Evolutionary conservation across 1,139 yeast species (phyloP).

Genomic region (Hanseniaspora gamundiae): DNA sequence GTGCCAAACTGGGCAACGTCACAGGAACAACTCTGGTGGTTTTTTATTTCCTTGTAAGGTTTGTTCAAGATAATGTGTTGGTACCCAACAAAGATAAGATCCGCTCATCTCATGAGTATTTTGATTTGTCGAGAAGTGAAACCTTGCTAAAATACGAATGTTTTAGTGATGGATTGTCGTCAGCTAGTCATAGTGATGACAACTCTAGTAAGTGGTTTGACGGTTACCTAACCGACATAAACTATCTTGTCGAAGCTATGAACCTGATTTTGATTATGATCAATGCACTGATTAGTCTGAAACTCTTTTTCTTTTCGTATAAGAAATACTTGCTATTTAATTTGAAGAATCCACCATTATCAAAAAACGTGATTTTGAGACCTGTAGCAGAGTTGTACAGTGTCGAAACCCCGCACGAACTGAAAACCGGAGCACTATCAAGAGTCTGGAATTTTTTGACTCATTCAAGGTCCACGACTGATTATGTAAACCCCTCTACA

Average conservation of each 20-base stretch:
- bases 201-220: background rate
- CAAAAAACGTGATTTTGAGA: slow-evolving; percentile 15
- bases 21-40: slow-evolving; percentile 31
- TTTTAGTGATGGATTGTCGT: slow-evolving; percentile 10
- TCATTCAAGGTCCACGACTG: slow-evolving; percentile 9
- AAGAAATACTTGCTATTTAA: slow-evolving; percentile 17
- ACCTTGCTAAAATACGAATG: slow-evolving; percentile 20
- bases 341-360: slow-evolving; percentile 9
- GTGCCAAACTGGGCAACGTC: background rate
- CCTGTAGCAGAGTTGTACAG: slow-evolving; percentile 13
- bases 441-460: slow-evolving; percentile 17
- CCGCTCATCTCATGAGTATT: slow-evolving; percentile 14
- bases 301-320: slow-evolving; percentile 13
- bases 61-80: slow-evolving; percentile 25
- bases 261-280: slow-evolving; percentile 9
- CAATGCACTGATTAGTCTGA: slow-evolving; percentile 12
- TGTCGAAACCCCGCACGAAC: slow-evolving; percentile 12
- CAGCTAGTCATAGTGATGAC: background rate
- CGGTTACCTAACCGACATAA: slow-evolving; percentile 7
- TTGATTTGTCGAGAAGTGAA: slow-evolving; percentile 20
- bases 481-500: background rate
- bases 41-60: slow-evolving; percentile 22
- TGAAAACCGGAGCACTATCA: slow-evolving; percentile 12
- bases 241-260: slow-evolving; percentile 9
- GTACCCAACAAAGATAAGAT: slow-evolving; percentile 19